These are phyloP conservation scores for Ilex paraguariensis DNA, from an alignment of 305 asterid genomes.

Conservation along the genomic window DNA sequence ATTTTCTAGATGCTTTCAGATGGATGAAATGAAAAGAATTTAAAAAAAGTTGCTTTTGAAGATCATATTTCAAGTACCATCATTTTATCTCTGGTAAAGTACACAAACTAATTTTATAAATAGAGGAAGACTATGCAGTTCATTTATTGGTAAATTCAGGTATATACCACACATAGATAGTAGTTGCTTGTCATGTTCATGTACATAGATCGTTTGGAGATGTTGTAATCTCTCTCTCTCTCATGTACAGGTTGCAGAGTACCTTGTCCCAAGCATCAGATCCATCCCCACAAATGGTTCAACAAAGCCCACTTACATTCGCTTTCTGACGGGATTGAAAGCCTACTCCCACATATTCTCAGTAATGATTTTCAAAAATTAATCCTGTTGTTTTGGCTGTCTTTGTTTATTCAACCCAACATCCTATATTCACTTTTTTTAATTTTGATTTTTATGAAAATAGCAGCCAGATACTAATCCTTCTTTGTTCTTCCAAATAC, in stretches of 20 bases:
- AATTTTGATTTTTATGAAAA: background rate
- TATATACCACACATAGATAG: no score
- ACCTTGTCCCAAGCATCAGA: constrained; percentile 80
- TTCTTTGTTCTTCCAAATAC: constrained; percentile 7
- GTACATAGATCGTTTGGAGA: no score
- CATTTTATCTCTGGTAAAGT: no score
- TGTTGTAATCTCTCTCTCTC: no score
- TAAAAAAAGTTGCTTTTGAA: no score
- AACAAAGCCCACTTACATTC: constrained; percentile 79
- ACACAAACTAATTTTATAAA: no score
- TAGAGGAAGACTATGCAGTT: no score
- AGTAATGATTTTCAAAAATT: constrained; percentile 35
- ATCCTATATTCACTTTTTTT: background rate
- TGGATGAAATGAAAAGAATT: no score
- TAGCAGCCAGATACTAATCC: constrained; percentile 6
- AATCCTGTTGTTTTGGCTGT: background rate
- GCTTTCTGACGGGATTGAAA: constrained; percentile 87
- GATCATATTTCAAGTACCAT: no score
- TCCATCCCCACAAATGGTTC: constrained; percentile 68
- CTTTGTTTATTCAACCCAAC: constrained; percentile 1
- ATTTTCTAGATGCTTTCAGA: no score
- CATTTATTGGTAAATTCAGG: no score
- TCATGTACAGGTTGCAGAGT: constrained; percentile 66
- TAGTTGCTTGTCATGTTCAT: no score
- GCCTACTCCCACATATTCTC: constrained; percentile 94